Conservation (phyloP, 2,329 filamentous ascomycete species). For the Alternaria sp. region DNA sequence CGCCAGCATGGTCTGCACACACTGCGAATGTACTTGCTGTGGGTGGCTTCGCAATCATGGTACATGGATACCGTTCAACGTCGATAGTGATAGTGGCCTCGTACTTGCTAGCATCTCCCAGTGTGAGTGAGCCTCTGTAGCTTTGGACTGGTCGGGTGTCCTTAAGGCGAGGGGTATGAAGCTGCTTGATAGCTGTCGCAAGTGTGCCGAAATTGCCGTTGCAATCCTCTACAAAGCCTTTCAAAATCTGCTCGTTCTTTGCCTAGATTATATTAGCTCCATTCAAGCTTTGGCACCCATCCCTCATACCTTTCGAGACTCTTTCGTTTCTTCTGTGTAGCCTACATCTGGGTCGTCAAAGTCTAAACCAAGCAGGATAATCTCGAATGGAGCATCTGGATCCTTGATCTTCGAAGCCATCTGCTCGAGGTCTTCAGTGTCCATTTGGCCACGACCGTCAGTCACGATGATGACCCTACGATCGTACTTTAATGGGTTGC, state of each 20-base stretch:
- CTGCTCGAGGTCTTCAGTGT: conserved; percentile 72
- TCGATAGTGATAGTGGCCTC: conserved; percentile 80
- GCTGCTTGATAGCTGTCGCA: conserved; percentile 81
- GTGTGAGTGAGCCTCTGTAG: conserved; percentile 79
- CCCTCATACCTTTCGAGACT: conserved; percentile 67
- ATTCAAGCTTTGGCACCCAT: not conserved
- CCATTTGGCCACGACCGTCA: conserved; percentile 77
- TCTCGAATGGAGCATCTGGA: conserved; percentile 70
- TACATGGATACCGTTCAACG: conserved; percentile 90
- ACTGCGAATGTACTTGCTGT: conserved; percentile 80
- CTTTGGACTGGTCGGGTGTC: conserved; percentile 75
- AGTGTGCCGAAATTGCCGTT: conserved; percentile 82
- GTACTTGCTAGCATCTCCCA: conserved; percentile 79
- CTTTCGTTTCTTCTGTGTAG: conserved; percentile 90
- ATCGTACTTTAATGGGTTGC: conserved; percentile 48
- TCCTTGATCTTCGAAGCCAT: conserved; percentile 79
- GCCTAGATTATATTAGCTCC: conserved; percentile 54
- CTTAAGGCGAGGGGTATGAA: conserved; percentile 81
- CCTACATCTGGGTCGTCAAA: conserved; percentile 92
- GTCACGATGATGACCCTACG: conserved; percentile 79
- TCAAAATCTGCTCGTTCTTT: conserved; percentile 77
- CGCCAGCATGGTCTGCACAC: conserved; percentile 53
- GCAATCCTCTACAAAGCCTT: conserved; percentile 69
- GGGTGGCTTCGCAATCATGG: conserved; percentile 76
- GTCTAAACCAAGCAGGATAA: conserved; percentile 85